These are phyloP conservation scores for Septoria petroselini DNA, from an alignment of 2,329 filamentous ascomycete genomes.

Conservation along the genomic window DNA sequence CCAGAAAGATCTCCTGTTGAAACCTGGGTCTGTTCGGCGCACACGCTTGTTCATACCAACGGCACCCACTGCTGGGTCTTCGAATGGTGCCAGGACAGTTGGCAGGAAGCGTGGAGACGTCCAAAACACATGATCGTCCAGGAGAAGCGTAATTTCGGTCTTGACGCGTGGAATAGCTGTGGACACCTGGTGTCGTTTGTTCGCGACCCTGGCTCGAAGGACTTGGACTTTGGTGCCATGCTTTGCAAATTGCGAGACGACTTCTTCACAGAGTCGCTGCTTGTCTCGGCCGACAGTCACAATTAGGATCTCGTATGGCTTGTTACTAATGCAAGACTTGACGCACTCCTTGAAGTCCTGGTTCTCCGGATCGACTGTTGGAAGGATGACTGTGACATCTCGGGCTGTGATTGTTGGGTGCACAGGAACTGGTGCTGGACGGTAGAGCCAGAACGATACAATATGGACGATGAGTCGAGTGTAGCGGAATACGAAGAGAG, in stretches of 20 bases:
- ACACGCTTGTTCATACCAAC: slow-evolving; percentile 25
- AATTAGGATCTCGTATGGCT: slow-evolving; percentile 11
- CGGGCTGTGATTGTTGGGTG: not conserved
- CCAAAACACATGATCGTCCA: slow-evolving; percentile 18
- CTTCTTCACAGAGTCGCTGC: not conserved
- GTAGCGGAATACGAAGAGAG: slow-evolving; percentile 17
- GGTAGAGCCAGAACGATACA: slow-evolving; percentile 13
- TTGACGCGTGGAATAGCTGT: slow-evolving; percentile 5
- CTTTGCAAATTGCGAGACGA: not conserved
- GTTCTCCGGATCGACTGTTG: slow-evolving; percentile 16
- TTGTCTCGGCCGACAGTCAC: slow-evolving; percentile 13
- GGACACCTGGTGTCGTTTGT: slow-evolving; percentile 15
- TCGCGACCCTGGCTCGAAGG: slow-evolving; percentile 2
- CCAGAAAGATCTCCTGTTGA: slow-evolving; percentile 20
- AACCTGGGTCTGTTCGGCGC: slow-evolving; percentile 2
- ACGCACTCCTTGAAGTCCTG: slow-evolving; percentile 14
- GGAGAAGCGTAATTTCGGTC: slow-evolving; percentile 6
- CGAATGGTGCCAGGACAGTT: slow-evolving; percentile 10
- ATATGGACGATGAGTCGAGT: slow-evolving; percentile 12
- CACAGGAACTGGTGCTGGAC: slow-evolving; percentile 1
- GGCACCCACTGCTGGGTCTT: slow-evolving; percentile 10
- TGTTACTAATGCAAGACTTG: slow-evolving; percentile 4
- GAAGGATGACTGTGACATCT: slow-evolving; percentile 15
- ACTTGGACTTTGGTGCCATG: not conserved
- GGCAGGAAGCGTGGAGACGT: not conserved